These are phyloP conservation scores for Pestalotiopsis sp. DNA, from an alignment of 2,329 filamentous ascomycete genomes.

Conservation along the genomic window DNA sequence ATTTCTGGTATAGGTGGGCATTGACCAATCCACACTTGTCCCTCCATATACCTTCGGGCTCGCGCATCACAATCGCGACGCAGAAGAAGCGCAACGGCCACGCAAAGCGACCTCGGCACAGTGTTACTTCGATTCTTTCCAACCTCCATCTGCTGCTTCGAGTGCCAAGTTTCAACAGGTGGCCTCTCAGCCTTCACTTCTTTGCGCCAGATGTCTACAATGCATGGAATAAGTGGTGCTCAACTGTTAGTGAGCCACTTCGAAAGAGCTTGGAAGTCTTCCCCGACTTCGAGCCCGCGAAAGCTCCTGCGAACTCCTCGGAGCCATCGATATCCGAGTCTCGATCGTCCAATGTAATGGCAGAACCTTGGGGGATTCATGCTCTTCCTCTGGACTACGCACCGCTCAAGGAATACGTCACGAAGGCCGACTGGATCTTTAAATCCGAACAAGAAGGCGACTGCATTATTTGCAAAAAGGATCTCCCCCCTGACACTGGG, in stretches of 20 bases:
- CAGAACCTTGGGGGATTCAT: slow-evolving; percentile 48
- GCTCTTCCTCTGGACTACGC: slow-evolving; percentile 58
- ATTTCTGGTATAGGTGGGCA: slow-evolving; percentile 70
- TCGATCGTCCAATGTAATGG: slow-evolving; percentile 5
- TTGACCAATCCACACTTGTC: slow-evolving; percentile 85
- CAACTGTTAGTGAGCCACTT: slow-evolving; percentile 48
- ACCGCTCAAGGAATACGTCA: slow-evolving; percentile 54
- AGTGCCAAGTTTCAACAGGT: slow-evolving; percentile 77
- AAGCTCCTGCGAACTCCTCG: slow-evolving; percentile 6
- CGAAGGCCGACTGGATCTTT: slow-evolving; percentile 57
- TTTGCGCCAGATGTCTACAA: slow-evolving; percentile 71
- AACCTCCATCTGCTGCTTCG: slow-evolving; percentile 82
- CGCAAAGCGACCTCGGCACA: slow-evolving; percentile 59
- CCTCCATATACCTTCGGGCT: slow-evolving; percentile 70
- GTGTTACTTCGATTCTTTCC: slow-evolving; percentile 69
- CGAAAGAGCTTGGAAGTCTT: slow-evolving; percentile 53
- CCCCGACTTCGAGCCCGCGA: slow-evolving; percentile 53
- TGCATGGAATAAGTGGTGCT: slow-evolving; percentile 67
- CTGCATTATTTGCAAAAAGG: slow-evolving; percentile 55
- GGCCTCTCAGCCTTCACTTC: slow-evolving; percentile 83
- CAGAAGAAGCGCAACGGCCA: slow-evolving; percentile 54
- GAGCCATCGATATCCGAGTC: slow-evolving; percentile 11
- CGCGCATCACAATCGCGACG: slow-evolving; percentile 59
- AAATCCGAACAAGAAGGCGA: slow-evolving; percentile 57
- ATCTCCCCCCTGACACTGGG: slow-evolving; percentile 49